These are phyloP conservation scores for Hamamelis virginiana DNA, from an alignment of 164 flowering plant species.

Conservation along the genomic window DNA sequence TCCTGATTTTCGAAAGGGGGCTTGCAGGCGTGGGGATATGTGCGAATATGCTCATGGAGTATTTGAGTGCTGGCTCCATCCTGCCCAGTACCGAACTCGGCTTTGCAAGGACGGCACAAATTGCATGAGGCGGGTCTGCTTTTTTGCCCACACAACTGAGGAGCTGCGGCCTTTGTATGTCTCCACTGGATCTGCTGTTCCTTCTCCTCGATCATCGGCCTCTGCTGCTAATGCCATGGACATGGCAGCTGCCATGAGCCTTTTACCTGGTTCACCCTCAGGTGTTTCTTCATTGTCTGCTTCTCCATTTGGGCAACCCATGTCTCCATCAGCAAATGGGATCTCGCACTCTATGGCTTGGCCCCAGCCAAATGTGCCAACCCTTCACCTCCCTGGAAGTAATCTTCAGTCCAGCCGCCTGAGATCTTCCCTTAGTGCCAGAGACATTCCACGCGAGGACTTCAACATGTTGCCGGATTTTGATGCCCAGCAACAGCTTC, in stretches of 20 bases:
- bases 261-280: conserved; percentile 45
- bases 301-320: conserved; percentile 34
- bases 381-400: conserved; percentile 39
- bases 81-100: conserved; percentile 63
- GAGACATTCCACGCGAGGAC: conserved; percentile 37
- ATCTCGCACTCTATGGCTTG: conserved; percentile 30
- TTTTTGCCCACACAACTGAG: conserved; percentile 60
- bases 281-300: conserved; percentile 25
- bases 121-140: conserved; percentile 55
- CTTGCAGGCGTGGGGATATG: conserved; percentile 57
- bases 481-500: conserved; percentile 24
- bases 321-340: conserved; percentile 37
- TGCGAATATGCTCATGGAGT: conserved; percentile 79
- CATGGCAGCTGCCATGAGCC: conserved; percentile 41
- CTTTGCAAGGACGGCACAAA: conserved; percentile 60
- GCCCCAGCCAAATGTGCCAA: conserved; percentile 43
- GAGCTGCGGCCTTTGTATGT: conserved; percentile 60
- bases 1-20: conserved; percentile 61
- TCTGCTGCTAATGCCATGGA: conserved; percentile 34
- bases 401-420: conserved; percentile 42
- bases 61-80: conserved; percentile 75
- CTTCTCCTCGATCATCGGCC: conserved; percentile 46
- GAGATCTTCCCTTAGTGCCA: conserved; percentile 43
- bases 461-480: conserved; percentile 18
- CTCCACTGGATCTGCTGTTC: conserved; percentile 56